Evolutionary conservation across 2,329 filamentous ascomycete species (phyloP).

Genomic region (Alternaria dauci): DNA sequence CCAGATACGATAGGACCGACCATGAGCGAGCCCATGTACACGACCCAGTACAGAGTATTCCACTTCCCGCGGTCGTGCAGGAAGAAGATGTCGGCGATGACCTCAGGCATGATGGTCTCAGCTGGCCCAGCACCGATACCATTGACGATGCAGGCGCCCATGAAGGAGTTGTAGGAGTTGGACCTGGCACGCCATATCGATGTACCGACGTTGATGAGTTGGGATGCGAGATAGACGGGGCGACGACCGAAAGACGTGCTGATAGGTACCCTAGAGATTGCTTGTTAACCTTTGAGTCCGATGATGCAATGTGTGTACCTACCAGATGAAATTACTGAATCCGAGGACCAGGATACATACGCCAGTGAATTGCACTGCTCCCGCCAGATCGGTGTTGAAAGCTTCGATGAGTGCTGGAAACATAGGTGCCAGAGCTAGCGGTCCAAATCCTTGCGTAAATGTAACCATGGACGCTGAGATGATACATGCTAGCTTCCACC

Average conservation of each 20-base stretch:
- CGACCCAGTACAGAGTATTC: slow-evolving; percentile 68
- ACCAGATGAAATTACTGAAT: slow-evolving; percentile 69
- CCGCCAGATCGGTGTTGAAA: slow-evolving; percentile 62
- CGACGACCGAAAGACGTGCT: slow-evolving; percentile 64
- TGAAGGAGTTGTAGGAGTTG: slow-evolving; percentile 67
- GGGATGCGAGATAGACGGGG: slow-evolving; percentile 62
- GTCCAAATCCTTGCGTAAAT: slow-evolving; percentile 65
- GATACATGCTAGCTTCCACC: slow-evolving; percentile 60
- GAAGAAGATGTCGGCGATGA: slow-evolving; percentile 72
- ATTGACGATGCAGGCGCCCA: slow-evolving; percentile 70
- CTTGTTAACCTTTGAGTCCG: background rate
- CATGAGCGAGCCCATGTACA: slow-evolving; percentile 71
- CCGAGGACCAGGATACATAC: slow-evolving; percentile 65
- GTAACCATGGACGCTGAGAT: slow-evolving; percentile 56
- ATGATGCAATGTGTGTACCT: slow-evolving; percentile 17
- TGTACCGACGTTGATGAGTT: slow-evolving; percentile 61
- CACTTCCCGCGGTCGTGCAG: slow-evolving; percentile 70
- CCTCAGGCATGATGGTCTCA: slow-evolving; percentile 68
- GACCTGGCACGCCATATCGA: slow-evolving; percentile 68
- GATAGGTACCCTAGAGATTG: slow-evolving; percentile 59
- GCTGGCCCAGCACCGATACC: slow-evolving; percentile 69
- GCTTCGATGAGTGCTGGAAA: slow-evolving; percentile 65
- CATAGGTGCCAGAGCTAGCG: slow-evolving; percentile 65
- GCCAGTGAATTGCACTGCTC: slow-evolving; percentile 66
- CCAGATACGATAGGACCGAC: slow-evolving; percentile 66